Base-by-base conservation (phyloP, 2,329 filamentous ascomycete genomes). In the Neopestalotiopsis rosae region DNA sequence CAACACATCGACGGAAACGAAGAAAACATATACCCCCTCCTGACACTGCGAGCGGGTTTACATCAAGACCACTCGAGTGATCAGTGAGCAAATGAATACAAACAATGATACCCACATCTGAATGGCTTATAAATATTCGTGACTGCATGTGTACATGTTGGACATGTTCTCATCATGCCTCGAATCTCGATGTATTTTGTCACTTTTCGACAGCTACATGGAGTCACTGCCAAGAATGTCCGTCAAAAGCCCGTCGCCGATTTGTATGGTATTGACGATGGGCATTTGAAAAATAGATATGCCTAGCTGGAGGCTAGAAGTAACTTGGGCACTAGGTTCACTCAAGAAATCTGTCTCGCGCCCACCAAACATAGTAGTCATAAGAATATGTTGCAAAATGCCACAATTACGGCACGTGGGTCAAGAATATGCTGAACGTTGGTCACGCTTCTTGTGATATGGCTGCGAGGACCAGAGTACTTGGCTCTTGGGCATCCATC, bases 81-180 rank as follows among this genome's bases (percentile, higher is more conserved):
- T 42, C 59, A 62, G 59, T 40, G 59, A 62, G 59, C 32, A 62
- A 52, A 52, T 40, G 59, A 62, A 62, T 62, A 62, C 14, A 62
- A 62, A 40, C n/a, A 42, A 38, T 62, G 59, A 62, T 62, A 62
- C 59, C 59, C 59, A 40, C 30, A 9, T n/a, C 59, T 38, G 20
- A 5, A 24, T 30, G 12, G 14, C 28, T 6, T n/a, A 38, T 30
- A 3, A 40, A 3, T 14, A 40, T 17, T 42, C 14, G 28, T 62
- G 32, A 30, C 10, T n/a, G 59, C 9, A 20, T 5, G 20, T n/a
- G 14, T 20, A 24, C 3, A 52, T 52, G n/a, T 52, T 7, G 14
- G 14, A 52, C 45, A 9, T 10, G 7, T 4, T n/a, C 45, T 52
- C 34, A 10, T 10, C 34, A 20, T 52, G n/a, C 9, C 20, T 52